Percentiles rank a stretch among this genome's conserved stretches.
Evolutionary conservation across 164 flowering plant genomes (phyloP).

Genomic region (Sedum album): DNA sequence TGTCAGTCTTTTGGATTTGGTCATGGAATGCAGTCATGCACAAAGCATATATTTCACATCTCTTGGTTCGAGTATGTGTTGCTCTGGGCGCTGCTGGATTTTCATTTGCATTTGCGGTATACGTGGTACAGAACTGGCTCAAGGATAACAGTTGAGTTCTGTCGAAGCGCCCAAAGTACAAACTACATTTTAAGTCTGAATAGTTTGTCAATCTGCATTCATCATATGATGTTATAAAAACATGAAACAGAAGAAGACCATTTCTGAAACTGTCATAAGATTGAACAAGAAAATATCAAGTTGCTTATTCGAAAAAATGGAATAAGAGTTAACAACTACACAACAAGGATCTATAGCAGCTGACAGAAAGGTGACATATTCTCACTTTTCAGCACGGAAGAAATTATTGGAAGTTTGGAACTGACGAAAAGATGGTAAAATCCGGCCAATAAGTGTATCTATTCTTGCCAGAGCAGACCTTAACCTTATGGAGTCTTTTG

Average conservation of each 20-base stretch:
- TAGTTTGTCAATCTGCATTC: too few species aligned
- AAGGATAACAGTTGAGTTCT: constrained; percentile 9
- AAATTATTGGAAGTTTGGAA: background rate
- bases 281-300: background rate
- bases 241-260: too few species aligned
- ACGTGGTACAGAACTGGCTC: constrained; percentile 42
- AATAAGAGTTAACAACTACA: background rate
- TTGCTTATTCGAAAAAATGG: background rate
- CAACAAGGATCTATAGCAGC: background rate
- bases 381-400: background rate
- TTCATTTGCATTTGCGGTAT: constrained; percentile 33
- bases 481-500: constrained; percentile 6
- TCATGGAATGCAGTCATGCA: constrained; percentile 4
- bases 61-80: constrained; percentile 49
- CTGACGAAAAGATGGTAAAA: background rate
- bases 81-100: too few species aligned
- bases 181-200: too few species aligned
- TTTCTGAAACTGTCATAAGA: too few species aligned
- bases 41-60: constrained; percentile 37
- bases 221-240: too few species aligned
- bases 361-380: background rate
- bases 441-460: background rate
- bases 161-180: too few species aligned
- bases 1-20: too few species aligned
- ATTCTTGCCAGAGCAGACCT: background rate